Evolutionary conservation across 768 basidiomycete genomes (phyloP).

Genomic region (Hysterangium stoloniferum): DNA sequence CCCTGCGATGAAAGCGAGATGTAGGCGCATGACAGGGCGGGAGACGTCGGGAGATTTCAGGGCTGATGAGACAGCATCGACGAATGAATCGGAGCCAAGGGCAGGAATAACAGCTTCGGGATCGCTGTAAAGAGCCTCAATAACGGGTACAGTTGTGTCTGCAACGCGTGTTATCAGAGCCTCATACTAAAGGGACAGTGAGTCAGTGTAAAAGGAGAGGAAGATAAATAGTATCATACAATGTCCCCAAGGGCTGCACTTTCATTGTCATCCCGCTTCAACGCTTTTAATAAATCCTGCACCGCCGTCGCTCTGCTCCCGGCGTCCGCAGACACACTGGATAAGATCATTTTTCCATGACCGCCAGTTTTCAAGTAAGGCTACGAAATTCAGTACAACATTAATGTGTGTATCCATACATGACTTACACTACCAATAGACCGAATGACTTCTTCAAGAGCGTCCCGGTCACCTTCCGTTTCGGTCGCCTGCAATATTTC

Average conservation of each 20-base stretch:
- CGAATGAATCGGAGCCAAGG: slow-evolving; percentile 15
- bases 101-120: slow-evolving; percentile 37
- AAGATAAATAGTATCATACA: slow-evolving; percentile 26
- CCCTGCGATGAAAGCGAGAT: slow-evolving; percentile 47
- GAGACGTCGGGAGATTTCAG: slow-evolving; percentile 37
- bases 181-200: slow-evolving; percentile 5
- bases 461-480: slow-evolving; percentile 27
- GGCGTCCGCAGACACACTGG: slow-evolving; percentile 38
- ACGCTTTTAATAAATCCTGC: slow-evolving; percentile 40
- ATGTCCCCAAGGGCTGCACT: slow-evolving; percentile 28
- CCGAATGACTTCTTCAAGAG: slow-evolving; percentile 45
- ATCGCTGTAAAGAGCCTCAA: slow-evolving; percentile 59
- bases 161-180: slow-evolving; percentile 55
- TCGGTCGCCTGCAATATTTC: slow-evolving; percentile 23
- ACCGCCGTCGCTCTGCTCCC: slow-evolving; percentile 55
- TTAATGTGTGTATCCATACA: neutral
- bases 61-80: slow-evolving; percentile 16
- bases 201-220: neutral
- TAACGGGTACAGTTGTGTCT: slow-evolving; percentile 53
- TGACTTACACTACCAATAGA: slow-evolving; percentile 47
- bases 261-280: slow-evolving; percentile 23
- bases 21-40: slow-evolving; percentile 43
- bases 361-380: neutral
- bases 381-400: neutral
- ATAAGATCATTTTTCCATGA: slow-evolving; percentile 15